Evolutionary conservation across 805 yeast genomes (phyloP).

Genomic region (Saturnispora mendoncae): DNA sequence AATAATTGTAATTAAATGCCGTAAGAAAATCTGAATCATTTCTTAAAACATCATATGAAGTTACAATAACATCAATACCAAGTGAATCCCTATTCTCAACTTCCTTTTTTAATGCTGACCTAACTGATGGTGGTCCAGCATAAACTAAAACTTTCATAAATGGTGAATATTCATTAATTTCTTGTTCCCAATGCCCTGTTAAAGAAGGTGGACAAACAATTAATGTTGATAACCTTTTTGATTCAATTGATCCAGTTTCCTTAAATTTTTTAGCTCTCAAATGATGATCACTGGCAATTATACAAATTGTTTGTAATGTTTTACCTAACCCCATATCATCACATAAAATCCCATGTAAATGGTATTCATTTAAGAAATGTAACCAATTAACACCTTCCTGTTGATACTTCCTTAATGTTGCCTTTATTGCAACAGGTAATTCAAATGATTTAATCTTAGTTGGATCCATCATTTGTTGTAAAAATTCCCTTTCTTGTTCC

Average conservation of each 20-base stretch:
- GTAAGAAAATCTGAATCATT: slow-evolving; percentile 69
- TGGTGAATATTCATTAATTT: slow-evolving; percentile 82
- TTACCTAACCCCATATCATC: slow-evolving; percentile 99
- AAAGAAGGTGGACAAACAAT: slow-evolving; percentile 95
- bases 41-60: slow-evolving; percentile 93
- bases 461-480: slow-evolving; percentile 97
- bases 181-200: slow-evolving; percentile 99
- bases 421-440: slow-evolving; percentile 85
- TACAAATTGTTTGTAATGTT: slow-evolving; percentile 93
- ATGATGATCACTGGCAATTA: slow-evolving; percentile 92
- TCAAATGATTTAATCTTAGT: slow-evolving; percentile 79
- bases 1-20: slow-evolving; percentile 70
- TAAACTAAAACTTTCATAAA: slow-evolving; percentile 73
- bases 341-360: slow-evolving; percentile 93
- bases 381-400: slow-evolving; percentile 99
- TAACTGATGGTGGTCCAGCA: slow-evolving; percentile 82
- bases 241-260: slow-evolving; percentile 53
- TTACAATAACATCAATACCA: slow-evolving; percentile 68
- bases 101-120: slow-evolving; percentile 47
- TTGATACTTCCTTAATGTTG: slow-evolving; percentile 88
- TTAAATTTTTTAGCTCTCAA: slow-evolving; percentile 63
- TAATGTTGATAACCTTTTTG: slow-evolving; percentile 70
- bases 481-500: slow-evolving; percentile 88
- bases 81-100: slow-evolving; percentile 33
- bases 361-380: slow-evolving; percentile 89